Percentiles rank a stretch among this genome's conserved stretches.
Conservation (phyloP, 768 basidiomycete genomes). For the Lactarius quietus region DNA sequence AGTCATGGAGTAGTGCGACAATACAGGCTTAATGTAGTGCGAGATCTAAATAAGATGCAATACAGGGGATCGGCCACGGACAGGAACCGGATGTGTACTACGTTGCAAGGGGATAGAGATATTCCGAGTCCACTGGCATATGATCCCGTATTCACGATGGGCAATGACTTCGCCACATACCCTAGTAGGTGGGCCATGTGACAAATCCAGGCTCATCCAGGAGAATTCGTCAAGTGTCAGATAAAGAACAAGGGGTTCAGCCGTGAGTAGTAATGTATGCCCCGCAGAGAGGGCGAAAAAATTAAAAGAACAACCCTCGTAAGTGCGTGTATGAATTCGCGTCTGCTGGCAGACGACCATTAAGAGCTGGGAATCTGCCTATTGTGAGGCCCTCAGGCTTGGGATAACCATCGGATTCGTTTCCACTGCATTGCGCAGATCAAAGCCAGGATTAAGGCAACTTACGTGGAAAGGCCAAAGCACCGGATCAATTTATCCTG, state of each 20-base stretch:
- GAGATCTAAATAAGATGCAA: constrained; percentile 14
- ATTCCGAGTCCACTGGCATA: no score
- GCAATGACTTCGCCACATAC: neutral
- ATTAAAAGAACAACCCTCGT: neutral
- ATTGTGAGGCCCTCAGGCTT: constrained; percentile 7
- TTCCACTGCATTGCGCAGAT: constrained; percentile 13
- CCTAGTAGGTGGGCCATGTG: neutral
- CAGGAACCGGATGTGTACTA: constrained; percentile 10
- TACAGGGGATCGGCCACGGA: constrained; percentile 14
- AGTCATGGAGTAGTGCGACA: neutral
- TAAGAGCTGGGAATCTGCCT: constrained; percentile 19
- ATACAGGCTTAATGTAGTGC: constrained; percentile 7
- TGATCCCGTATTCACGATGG: neutral
- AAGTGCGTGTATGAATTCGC: constrained; percentile 1
- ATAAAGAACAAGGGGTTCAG: neutral
- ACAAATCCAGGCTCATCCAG: neutral
- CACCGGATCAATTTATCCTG: neutral
- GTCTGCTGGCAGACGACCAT: constrained; percentile 1
- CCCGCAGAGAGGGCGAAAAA: neutral
- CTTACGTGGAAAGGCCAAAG: neutral
- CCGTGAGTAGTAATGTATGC: neutral
- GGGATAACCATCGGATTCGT: constrained; percentile 4
- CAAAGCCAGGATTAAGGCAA: constrained; percentile 3
- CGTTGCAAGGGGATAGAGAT: neutral
- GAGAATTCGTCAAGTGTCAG: neutral